These are phyloP conservation scores for Diutina ranongensis DNA, from an alignment of 1,139 yeast species.

Conservation along the genomic window DNA sequence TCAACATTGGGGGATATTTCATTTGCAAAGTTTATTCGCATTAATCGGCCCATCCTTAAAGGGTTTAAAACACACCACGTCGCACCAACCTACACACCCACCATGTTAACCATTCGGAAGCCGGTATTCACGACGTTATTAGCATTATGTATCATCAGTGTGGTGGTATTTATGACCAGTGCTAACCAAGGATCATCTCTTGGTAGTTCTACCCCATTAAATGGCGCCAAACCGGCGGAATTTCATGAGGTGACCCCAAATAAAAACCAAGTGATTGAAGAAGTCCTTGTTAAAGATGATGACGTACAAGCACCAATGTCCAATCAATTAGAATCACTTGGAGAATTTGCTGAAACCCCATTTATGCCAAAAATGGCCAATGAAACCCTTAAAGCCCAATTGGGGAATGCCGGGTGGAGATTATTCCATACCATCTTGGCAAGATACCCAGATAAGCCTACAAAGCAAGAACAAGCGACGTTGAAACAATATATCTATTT, in stretches of 20 bases:
- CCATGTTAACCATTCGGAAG: slow-evolving; percentile 15
- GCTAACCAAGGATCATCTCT: slow-evolving; percentile 14
- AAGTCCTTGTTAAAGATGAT: neutral
- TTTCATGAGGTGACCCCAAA: neutral
- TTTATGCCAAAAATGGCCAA: slow-evolving; percentile 84
- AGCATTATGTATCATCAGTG: slow-evolving; percentile 15
- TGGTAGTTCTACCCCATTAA: slow-evolving; percentile 18
- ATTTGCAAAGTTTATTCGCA: too few relatives aligned
- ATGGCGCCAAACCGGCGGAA: neutral
- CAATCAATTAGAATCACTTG: neutral
- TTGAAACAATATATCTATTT: slow-evolving; percentile 40
- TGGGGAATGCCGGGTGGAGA: slow-evolving; percentile 88
- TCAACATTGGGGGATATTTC: too few relatives aligned
- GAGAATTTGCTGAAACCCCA: slow-evolving; percentile 31
- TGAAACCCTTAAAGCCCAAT: slow-evolving; percentile 49
- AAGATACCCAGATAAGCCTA: slow-evolving; percentile 79
- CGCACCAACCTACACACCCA: neutral
- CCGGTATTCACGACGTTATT: slow-evolving; percentile 18
- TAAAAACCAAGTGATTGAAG: neutral
- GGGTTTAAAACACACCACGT: neutral
- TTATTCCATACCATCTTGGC: slow-evolving; percentile 82
- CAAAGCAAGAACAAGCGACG: slow-evolving; percentile 48
- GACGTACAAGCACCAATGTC: neutral
- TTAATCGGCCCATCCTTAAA: too few relatives aligned
- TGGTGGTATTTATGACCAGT: slow-evolving; percentile 19